Conservation (phyloP, 169 alveolate species). For the Plasmodium falciparum region DNA sequence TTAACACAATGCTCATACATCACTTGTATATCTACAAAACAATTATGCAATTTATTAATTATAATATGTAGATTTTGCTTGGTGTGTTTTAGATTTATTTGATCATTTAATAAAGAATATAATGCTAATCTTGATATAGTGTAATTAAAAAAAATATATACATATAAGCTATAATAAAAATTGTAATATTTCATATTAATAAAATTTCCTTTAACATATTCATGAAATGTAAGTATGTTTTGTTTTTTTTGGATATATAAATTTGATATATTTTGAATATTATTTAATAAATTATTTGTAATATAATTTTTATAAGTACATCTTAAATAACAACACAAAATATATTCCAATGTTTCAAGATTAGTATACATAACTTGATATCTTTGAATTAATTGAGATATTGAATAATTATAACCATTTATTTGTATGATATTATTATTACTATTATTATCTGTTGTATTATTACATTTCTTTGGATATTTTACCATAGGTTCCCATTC, state of each 20-base stretch:
- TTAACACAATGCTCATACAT: slow-evolving; percentile 3
- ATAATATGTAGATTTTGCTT: background rate
- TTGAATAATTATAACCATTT: background rate
- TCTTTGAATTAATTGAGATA: background rate
- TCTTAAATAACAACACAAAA: slow-evolving; percentile 26
- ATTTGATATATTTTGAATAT: slow-evolving; percentile 8
- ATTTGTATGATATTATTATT: background rate
- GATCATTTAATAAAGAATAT: slow-evolving; percentile 24
- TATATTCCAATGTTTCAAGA: slow-evolving; percentile 64
- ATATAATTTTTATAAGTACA: slow-evolving; percentile 31
- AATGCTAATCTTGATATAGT: slow-evolving; percentile 35
- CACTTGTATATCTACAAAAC: slow-evolving; percentile 16
- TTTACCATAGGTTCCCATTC: background rate
- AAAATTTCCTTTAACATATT: slow-evolving; percentile 6
- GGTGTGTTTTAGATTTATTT: background rate
- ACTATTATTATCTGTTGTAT: background rate
- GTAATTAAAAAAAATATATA: slow-evolving; percentile 33
- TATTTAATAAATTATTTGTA: slow-evolving; percentile 6
- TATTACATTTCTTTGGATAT: background rate
- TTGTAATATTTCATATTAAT: background rate
- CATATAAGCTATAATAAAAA: slow-evolving; percentile 10
- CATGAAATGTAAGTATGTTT: slow-evolving; percentile 17
- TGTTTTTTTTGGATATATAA: slow-evolving; percentile 20
- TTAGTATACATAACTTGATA: slow-evolving; percentile 9
- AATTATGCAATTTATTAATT: slow-evolving; percentile 2